Conservation (phyloP, 169 alveolate genomes). For the Ichthyophthirius multifiliis region DNA sequence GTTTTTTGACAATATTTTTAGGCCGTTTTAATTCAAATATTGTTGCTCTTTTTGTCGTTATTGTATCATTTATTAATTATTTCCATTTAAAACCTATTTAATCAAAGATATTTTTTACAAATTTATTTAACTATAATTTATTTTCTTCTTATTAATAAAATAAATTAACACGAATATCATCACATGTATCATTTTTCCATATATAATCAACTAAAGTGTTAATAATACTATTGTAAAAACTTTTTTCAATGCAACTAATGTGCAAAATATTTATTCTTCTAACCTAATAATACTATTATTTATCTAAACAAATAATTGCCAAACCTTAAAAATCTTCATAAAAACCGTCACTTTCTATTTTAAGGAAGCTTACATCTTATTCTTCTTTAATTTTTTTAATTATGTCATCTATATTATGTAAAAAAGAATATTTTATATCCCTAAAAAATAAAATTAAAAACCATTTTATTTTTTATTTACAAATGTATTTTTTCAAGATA, state of each 20-base stretch:
- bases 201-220: constrained; percentile 3
- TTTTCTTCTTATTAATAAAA: constrained; percentile 1
- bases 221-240: not conserved
- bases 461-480: not conserved
- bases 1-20: not conserved
- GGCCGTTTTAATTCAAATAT: not conserved
- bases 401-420: not conserved
- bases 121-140: not conserved
- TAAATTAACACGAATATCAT: not conserved
- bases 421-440: not conserved
- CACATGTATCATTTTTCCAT: constrained; percentile 5
- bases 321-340: not conserved
- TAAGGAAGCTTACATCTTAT: not conserved
- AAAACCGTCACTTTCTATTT: not conserved
- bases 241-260: not conserved
- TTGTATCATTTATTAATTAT: not conserved
- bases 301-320: not conserved
- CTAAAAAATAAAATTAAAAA: not conserved
- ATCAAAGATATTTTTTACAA: not conserved
- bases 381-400: not conserved
- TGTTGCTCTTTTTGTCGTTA: not conserved
- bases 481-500: not conserved
- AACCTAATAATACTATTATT: not conserved
- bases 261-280: not conserved
- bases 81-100: constrained; percentile 1